Percentiles rank a stretch among this genome's conserved stretches.
phyloP scores from a whole-genome alignment of 305 asterid genomes.

The Fraxinus sp. region DNA sequence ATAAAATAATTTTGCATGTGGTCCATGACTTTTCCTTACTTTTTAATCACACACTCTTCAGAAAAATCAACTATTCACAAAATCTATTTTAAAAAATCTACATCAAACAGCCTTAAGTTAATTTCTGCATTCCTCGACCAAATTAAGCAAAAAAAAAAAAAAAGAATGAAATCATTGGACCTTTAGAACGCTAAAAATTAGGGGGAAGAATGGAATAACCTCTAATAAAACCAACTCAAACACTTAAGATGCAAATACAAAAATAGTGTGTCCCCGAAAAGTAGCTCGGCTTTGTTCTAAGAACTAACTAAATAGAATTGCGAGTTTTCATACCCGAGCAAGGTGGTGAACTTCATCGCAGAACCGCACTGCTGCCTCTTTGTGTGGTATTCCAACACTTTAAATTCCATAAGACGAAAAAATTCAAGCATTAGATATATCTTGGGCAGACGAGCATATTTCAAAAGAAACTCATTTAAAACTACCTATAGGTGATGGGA shows the following conservation, averaged over 20 bases:
- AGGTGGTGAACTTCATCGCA: slow-evolving; percentile 70
- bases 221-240: neutral
- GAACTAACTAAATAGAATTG: neutral
- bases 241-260: neutral
- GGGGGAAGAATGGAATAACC: neutral
- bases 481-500: neutral
- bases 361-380: slow-evolving; percentile 59
- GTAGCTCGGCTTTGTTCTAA: neutral
- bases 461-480: neutral
- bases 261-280: neutral
- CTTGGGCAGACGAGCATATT: neutral
- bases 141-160: no score
- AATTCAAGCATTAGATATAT: neutral
- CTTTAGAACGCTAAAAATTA: no score
- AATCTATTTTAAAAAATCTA: neutral
- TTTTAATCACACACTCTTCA: neutral
- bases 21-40: neutral
- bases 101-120: neutral
- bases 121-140: neutral
- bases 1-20: no score
- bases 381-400: slow-evolving; percentile 73
- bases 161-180: neutral
- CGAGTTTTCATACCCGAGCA: slow-evolving; percentile 49
- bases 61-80: neutral
- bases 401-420: slow-evolving; percentile 23